Evolutionary conservation across 768 basidiomycete genomes (phyloP).

Genomic region (Tricholoma bakamatsutake): DNA sequence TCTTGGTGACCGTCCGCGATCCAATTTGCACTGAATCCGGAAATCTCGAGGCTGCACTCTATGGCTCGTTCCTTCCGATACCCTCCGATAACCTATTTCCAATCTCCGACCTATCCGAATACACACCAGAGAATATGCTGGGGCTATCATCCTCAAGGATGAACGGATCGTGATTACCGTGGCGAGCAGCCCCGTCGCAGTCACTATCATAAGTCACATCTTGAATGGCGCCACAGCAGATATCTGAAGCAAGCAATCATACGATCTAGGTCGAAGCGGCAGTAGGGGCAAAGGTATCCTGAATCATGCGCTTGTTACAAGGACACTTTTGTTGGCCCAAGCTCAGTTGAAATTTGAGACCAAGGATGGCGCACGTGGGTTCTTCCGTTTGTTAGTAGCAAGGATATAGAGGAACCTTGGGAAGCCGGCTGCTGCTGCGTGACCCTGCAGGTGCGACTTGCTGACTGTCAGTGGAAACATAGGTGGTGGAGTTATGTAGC

Average conservation of each 20-base stretch:
- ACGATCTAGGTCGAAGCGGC: conserved; percentile 1
- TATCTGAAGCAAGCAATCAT: conserved; percentile 1
- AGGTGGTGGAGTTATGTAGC: conserved; percentile 1
- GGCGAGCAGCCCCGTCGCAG: conserved; percentile 10
- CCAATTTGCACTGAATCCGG: conserved; percentile 85
- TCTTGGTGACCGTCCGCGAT: conserved; percentile 96
- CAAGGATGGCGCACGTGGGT: conserved; percentile 17
- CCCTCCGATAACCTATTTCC: conserved; percentile 68
- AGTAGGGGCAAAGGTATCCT: conserved; percentile 8
- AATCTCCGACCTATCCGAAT: conserved; percentile 37
- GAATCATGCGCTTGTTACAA: conserved; percentile 12
- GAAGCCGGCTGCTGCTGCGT: not conserved
- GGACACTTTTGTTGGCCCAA: conserved; percentile 12
- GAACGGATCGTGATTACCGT: conserved; percentile 61
- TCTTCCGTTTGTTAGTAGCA: conserved; percentile 12
- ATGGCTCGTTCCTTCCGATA: conserved; percentile 87
- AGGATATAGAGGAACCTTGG: conserved; percentile 11
- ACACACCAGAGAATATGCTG: conserved; percentile 51
- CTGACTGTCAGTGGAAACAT: not conserved
- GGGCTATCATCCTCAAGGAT: conserved; percentile 65
- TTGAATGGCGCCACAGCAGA: not conserved
- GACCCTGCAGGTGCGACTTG: not conserved
- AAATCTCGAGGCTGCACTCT: conserved; percentile 78
- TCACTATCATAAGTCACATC: conserved; percentile 1
- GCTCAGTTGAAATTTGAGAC: conserved; percentile 17